Evolutionary conservation across 1,139 yeast genomes (phyloP).

Genomic region (Komagataea norvegica): DNA sequence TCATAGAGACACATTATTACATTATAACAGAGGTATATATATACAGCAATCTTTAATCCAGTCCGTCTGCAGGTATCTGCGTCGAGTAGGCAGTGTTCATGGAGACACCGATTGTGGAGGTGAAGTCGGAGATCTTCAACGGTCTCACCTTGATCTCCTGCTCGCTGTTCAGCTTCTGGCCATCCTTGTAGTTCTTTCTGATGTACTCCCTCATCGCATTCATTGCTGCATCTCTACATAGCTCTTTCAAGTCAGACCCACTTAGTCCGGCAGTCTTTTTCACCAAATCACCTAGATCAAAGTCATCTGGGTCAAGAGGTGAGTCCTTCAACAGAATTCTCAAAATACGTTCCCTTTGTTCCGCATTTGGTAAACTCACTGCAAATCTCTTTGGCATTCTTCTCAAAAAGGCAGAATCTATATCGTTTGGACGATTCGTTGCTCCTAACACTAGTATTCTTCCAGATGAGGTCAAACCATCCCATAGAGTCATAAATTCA

Average conservation of each 20-base stretch:
- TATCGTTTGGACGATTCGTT: slow-evolving; percentile 87
- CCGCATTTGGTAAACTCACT: slow-evolving; percentile 64
- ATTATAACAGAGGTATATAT: neutral
- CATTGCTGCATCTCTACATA: slow-evolving; percentile 91
- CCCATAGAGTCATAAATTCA: slow-evolving; percentile 98
- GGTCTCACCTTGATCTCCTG: slow-evolving; percentile 34
- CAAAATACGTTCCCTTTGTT: slow-evolving; percentile 69
- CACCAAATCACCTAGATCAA: slow-evolving; percentile 61
- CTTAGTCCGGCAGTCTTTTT: slow-evolving; percentile 67
- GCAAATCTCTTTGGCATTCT: slow-evolving; percentile 91
- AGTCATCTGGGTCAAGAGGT: slow-evolving; percentile 47
- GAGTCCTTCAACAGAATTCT: slow-evolving; percentile 63
- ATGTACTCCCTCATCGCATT: slow-evolving; percentile 85
- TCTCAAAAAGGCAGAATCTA: slow-evolving; percentile 87
- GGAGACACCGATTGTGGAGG: slow-evolving; percentile 11
- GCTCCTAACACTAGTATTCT: slow-evolving; percentile 90
- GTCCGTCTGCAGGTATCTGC: slow-evolving; percentile 3
- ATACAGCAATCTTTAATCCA: slow-evolving; percentile 1
- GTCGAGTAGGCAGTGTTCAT: slow-evolving; percentile 15
- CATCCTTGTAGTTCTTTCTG: slow-evolving; percentile 32
- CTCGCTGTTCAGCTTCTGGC: slow-evolving; percentile 20
- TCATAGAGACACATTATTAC: too few relatives aligned
- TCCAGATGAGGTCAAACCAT: slow-evolving; percentile 74
- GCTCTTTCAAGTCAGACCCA: slow-evolving; percentile 88
- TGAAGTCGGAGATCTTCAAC: slow-evolving; percentile 33